Base-by-base conservation (phyloP, 2,329 filamentous ascomycete genomes). In the Talaromyces sp. region DNA sequence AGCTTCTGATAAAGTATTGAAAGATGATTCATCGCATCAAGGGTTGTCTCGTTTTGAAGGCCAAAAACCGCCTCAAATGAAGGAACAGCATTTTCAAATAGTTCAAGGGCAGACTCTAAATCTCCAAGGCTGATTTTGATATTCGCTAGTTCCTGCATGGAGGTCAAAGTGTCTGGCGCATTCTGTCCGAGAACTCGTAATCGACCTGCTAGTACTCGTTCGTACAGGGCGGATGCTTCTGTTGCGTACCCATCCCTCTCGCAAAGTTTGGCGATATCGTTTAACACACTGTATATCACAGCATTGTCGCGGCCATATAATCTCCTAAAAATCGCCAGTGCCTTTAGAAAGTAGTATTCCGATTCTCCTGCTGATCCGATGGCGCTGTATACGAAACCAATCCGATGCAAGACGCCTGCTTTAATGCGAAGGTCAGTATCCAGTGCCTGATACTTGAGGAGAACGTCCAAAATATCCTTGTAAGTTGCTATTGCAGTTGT, bases 191-290 rank as follows among this genome's bases (percentile, higher is more conserved):
- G 63, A 1, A 63, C 68, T 58, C 68, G 70, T 43, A 71, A 50
- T 55, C 69, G 65, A 27, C 69, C 69, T 55, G 69, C 69, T 38
- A 69, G 69, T 32, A 69, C 69, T 21, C 69, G 66, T 46, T 72
- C 69, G 26, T 70, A 71, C 6, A 72, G 55, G 53, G 68, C 69
- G 3, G 69, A 64, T 53, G 69, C 69, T 62, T 71, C 68, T 3
- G 66, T 70, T n/a, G 68, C 67, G 51, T 70, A 70, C 21, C 69
- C 69, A 19, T 70, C 69, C 52, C 62, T 67, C 46, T 69, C 69
- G 26, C 65, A 70, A 17, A 72, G 65, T 17, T 63, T 64, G 3
- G 67, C 69, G 3, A 72, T 62, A 50, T 71, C 69, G 29, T 71
- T 67, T 2, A 72, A 61, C 27, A 71, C 58, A 5, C 64, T 51